phyloP scores from a whole-genome alignment of 345 rosid genomes.

The Brassica incana region DNA sequence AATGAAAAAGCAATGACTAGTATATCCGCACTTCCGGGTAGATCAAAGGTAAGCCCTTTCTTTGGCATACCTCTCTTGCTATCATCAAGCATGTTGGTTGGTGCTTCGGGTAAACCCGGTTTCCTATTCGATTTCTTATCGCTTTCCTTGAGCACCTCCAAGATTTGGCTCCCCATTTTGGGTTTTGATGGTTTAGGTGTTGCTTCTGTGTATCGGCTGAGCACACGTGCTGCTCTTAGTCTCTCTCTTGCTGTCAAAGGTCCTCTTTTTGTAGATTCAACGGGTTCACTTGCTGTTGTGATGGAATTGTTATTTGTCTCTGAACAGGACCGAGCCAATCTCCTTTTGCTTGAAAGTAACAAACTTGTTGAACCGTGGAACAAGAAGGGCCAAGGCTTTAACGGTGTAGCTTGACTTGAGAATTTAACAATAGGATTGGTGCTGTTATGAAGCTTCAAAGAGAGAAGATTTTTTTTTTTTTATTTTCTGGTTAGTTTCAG shows the following conservation, averaged over 20 bases:
- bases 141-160: slow-evolving; percentile 73
- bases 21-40: slow-evolving; percentile 77
- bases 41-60: slow-evolving; percentile 66
- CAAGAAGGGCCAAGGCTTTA: slow-evolving; percentile 21
- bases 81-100: slow-evolving; percentile 82
- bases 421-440: not conserved
- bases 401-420: not conserved
- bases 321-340: slow-evolving; percentile 38
- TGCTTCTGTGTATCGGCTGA: slow-evolving; percentile 59
- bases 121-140: slow-evolving; percentile 68
- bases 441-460: slow-evolving; percentile 31
- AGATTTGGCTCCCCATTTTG: slow-evolving; percentile 68
- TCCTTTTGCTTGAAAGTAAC: slow-evolving; percentile 30
- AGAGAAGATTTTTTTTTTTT: not conserved
- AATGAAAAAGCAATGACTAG: slow-evolving; percentile 65
- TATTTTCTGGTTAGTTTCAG: slow-evolving; percentile 20
- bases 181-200: slow-evolving; percentile 55
- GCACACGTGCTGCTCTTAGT: slow-evolving; percentile 82
- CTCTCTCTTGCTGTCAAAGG: slow-evolving; percentile 84
- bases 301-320: slow-evolving; percentile 46
- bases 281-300: slow-evolving; percentile 27
- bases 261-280: slow-evolving; percentile 47
- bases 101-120: slow-evolving; percentile 85
- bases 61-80: slow-evolving; percentile 84
- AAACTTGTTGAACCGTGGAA: not conserved